Evolutionary conservation across 2,329 filamentous ascomycete species (phyloP), one percentile per base, ranked within the genome.

Genomic region (Fusarium nisikadoi): DNA sequence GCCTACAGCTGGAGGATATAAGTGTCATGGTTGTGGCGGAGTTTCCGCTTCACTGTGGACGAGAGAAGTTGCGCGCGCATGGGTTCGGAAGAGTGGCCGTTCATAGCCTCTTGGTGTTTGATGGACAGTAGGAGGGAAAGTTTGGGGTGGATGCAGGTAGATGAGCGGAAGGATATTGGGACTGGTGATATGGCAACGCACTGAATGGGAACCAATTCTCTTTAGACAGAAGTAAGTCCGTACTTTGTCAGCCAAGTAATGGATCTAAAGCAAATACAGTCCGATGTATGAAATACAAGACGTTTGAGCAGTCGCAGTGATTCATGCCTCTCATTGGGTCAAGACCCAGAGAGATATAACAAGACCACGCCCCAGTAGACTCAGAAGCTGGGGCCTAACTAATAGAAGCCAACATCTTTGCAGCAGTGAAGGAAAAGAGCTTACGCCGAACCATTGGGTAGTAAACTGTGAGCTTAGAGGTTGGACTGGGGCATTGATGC

Each of bases 1-100:
- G 85, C 1, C 68, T 89, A 20, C 13, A 50, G n/a, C 39, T 64
- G 0, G 80, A 84, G 42, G n/a, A 84, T 69, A 65, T 90, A 27
- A 81, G 70, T 8, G 76, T 89, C n/a, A 81, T 89, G 80, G 84
- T 85, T 1, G 83, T 91, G 25, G 88, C 85, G 2, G 89, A 91
- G 77, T 89, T 91, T 41, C 65, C 57, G 7, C 11, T 81, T 62
- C 88, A 90, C 70, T 79, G 83, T 69, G 89, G 87, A 5, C 82
- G 88, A 47, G 78, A 84, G 62, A 38, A 84, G 41, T 77, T 91
- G 76, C 81, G 79, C 27, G 65, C 73, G 59, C 71, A 72, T 57
- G 87, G 87, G 1, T 90, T 89, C 82, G 87, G 86, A 8, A 74
- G 66, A 67, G 82, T 87, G 25, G 75, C 70, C 36, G 74, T 91